Base-by-base conservation (phyloP, 2,329 filamentous ascomycete species). In the Exophiala oligosperma region DNA sequence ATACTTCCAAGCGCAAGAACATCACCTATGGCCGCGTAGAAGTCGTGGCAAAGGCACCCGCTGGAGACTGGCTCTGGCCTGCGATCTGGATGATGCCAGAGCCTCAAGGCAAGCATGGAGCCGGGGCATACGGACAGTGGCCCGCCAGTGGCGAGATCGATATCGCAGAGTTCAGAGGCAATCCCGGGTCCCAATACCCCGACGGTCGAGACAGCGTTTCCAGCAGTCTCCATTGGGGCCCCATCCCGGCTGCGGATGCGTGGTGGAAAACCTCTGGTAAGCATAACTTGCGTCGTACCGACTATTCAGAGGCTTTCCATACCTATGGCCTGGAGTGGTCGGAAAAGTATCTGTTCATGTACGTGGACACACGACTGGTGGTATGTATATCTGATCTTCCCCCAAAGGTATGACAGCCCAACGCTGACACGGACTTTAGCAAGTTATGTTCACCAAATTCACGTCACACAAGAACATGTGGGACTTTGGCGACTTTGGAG, bases 11-110 rank as follows among this genome's bases (percentile, higher is more conserved):
- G 8, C 79, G 76, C 52, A 76, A 76, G 59, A 72, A 71, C 14
- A 77, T 83, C 62, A 73, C 68, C 37, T 83, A 82, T 63, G 80
- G 80, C 1, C 71, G 76, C 46, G 76, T 84, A 28, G 82, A 84
- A 65, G 78, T 84, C 6, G 74, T 77, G 2, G 81, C 81, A n/a
- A 78, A 80, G 59, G 67, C 83, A 63, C 80, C 81, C 4, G 69
- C 68, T 29, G 81, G 81, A 2, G 79, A 83, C 66, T 84, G 81
- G 81, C 68, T 84, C 23, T 83, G 81, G 81, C 80, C 77, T 35
- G 73, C 73, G 1, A 76, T 79, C 73, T 61, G 75, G 78, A 81
- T 83, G 78, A 78, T 81, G 76, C 80, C 80, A 3, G 72, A 76
- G 23, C 50, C 26, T 17, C 37, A 52, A 26, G 35, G 35, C 17